phyloP scores from a whole-genome alignment of 1,284 basidiomycete species.

The Ustilago bromivora region DNA sequence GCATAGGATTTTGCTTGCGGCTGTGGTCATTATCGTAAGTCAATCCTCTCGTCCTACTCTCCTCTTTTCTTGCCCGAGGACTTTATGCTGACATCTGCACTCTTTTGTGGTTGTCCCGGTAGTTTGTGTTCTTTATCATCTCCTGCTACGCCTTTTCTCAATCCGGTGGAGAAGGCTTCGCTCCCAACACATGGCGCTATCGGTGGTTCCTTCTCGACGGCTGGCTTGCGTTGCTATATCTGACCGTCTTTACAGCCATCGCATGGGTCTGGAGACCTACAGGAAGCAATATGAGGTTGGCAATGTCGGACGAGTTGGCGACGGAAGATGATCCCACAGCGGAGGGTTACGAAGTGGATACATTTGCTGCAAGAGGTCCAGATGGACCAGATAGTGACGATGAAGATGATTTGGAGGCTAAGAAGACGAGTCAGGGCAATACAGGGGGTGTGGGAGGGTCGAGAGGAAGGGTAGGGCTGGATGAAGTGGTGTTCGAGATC shows the following conservation, averaged over 20 bases:
- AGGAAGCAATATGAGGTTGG: slow-evolving; percentile 82
- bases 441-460: background rate
- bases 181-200: slow-evolving; percentile 89
- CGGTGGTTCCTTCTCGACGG: slow-evolving; percentile 98
- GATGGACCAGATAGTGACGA: slow-evolving; percentile 52
- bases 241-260: slow-evolving; percentile 79
- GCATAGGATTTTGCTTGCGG: slow-evolving; percentile 85
- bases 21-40: slow-evolving; percentile 81
- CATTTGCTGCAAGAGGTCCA: slow-evolving; percentile 54
- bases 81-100: background rate
- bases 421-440: slow-evolving; percentile 28
- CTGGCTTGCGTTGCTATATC: slow-evolving; percentile 80
- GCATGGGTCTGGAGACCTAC: slow-evolving; percentile 95
- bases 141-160: slow-evolving; percentile 92
- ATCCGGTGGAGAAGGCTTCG: slow-evolving; percentile 89
- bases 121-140: slow-evolving; percentile 84
- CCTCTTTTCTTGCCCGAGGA: background rate
- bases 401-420: slow-evolving; percentile 47
- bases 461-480: slow-evolving; percentile 12
- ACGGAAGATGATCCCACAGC: slow-evolving; percentile 85
- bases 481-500: slow-evolving; percentile 61
- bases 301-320: slow-evolving; percentile 72
- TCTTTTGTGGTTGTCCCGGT: background rate
- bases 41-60: background rate
- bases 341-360: slow-evolving; percentile 83